Percentiles rank a stretch among this genome's conserved stretches.
Evolutionary conservation across 2,329 filamentous ascomycete species (phyloP).

Genomic region (Dryadomyces quercivorus): DNA sequence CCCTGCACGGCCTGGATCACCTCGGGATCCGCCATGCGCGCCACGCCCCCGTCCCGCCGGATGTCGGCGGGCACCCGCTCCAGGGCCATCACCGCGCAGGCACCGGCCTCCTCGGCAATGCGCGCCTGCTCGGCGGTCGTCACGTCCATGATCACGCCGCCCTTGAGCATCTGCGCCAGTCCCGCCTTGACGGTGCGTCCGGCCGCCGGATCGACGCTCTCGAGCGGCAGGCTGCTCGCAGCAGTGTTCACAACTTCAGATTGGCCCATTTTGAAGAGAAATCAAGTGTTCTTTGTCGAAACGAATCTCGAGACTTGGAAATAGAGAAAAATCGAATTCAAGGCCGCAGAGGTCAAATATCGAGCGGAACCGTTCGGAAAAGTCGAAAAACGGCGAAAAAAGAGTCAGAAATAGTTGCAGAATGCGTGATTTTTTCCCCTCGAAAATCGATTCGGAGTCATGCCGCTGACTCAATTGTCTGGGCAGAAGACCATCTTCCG

Average conservation of each 20-base stretch:
- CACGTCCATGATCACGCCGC: slow-evolving; percentile 99
- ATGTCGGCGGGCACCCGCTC: slow-evolving; percentile 97
- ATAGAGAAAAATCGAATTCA: no score
- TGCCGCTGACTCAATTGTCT: no score
- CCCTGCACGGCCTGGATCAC: slow-evolving; percentile 95
- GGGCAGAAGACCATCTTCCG: no score
- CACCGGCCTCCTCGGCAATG: slow-evolving; percentile 94
- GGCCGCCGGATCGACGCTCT: not conserved
- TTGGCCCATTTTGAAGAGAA: not conserved
- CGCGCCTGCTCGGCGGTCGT: slow-evolving; percentile 86
- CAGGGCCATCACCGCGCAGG: slow-evolving; percentile 94
- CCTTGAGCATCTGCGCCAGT: slow-evolving; percentile 95
- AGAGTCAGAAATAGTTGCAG: not conserved
- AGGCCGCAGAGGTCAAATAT: no score
- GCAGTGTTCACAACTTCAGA: not conserved
- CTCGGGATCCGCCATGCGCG: slow-evolving; percentile 88
- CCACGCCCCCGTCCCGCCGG: slow-evolving; percentile 80
- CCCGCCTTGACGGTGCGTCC: slow-evolving; percentile 67
- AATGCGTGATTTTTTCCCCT: no score
- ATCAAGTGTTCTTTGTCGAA: not conserved
- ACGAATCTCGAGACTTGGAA: no score
- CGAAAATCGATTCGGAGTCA: no score
- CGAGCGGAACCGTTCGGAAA: no score
- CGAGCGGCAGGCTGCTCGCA: not conserved
- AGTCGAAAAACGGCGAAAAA: not conserved